Conservation (phyloP, 2,329 filamentous ascomycete genomes). For the Sporothrix mexicana region DNA sequence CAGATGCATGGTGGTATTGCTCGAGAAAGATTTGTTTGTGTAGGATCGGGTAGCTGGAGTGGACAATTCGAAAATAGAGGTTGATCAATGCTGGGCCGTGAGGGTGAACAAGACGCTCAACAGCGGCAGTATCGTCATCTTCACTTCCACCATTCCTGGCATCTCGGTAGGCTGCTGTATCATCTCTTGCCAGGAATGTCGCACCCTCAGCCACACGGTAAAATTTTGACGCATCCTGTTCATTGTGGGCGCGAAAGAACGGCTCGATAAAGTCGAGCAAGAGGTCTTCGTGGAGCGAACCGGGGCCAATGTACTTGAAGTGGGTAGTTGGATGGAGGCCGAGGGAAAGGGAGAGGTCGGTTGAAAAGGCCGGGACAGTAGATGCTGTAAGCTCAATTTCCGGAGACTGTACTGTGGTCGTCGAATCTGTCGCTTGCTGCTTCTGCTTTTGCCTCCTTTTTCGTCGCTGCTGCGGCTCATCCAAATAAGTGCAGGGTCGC, state of each 20-base stretch:
- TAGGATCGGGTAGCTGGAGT: conserved; percentile 81
- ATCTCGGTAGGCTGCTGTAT: conserved; percentile 39
- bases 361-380: conserved; percentile 28
- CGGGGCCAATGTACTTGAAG: conserved; percentile 65
- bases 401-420: not conserved
- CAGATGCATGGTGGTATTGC: conserved; percentile 75
- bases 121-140: conserved; percentile 27
- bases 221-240: conserved; percentile 38
- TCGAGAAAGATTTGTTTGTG: conserved; percentile 82
- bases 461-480: conserved; percentile 60
- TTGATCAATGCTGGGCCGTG: conserved; percentile 79
- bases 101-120: conserved; percentile 65
- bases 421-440: conserved; percentile 46
- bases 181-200: conserved; percentile 40
- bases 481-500: conserved; percentile 70
- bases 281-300: conserved; percentile 43
- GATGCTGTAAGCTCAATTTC: conserved; percentile 50
- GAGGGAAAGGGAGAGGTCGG: conserved; percentile 52
- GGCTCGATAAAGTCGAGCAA: conserved; percentile 40
- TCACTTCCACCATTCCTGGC: conserved; percentile 15
- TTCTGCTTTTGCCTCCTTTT: not conserved
- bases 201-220: conserved; percentile 39
- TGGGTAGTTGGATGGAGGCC: conserved; percentile 64
- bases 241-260: conserved; percentile 34
- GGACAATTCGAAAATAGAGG: conserved; percentile 80